Conservation (phyloP, 2,329 filamentous ascomycete genomes). For the Penicillium sp. region DNA sequence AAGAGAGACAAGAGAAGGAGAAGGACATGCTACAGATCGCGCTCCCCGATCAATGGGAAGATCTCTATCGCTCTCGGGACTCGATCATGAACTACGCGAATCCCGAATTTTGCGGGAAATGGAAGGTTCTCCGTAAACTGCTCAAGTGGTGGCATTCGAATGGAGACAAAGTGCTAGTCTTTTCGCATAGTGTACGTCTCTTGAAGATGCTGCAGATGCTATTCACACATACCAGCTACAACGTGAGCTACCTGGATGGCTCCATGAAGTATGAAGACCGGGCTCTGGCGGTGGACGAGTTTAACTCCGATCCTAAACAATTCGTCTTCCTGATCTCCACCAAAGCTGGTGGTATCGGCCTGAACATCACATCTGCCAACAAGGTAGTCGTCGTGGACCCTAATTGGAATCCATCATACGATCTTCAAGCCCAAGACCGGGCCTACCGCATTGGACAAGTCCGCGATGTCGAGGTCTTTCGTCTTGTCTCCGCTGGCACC, state of each 20-base stretch:
- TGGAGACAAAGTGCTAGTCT: slow-evolving; percentile 92
- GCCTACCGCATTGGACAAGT: slow-evolving; percentile 94
- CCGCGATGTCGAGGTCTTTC: slow-evolving; percentile 91
- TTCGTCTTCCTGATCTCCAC: slow-evolving; percentile 98
- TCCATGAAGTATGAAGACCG: slow-evolving; percentile 80
- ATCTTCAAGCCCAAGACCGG: slow-evolving; percentile 92
- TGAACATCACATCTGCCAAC: slow-evolving; percentile 97
- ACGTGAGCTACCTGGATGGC: slow-evolving; percentile 87
- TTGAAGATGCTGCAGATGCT: slow-evolving; percentile 81
- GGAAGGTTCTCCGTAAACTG: slow-evolving; percentile 85
- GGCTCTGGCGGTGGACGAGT: slow-evolving; percentile 78
- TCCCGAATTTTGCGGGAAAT: slow-evolving; percentile 93
- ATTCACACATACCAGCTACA: slow-evolving; percentile 86
- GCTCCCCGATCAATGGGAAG: slow-evolving; percentile 71
- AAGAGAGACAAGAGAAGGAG: slow-evolving; percentile 76
- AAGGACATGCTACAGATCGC: slow-evolving; percentile 71
- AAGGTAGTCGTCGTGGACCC: slow-evolving; percentile 97
- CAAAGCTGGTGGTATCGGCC: slow-evolving; percentile 84
- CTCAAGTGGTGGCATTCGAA: slow-evolving; percentile 86
- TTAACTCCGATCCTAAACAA: slow-evolving; percentile 81
- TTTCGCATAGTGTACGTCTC: slow-evolving; percentile 86
- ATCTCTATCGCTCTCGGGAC: slow-evolving; percentile 72
- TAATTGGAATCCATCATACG: slow-evolving; percentile 95
- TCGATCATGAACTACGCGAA: slow-evolving; percentile 79
- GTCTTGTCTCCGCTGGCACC: slow-evolving; percentile 84